Conservation (phyloP, 2,329 filamentous ascomycete genomes). For the Colletotrichum shisoi region DNA sequence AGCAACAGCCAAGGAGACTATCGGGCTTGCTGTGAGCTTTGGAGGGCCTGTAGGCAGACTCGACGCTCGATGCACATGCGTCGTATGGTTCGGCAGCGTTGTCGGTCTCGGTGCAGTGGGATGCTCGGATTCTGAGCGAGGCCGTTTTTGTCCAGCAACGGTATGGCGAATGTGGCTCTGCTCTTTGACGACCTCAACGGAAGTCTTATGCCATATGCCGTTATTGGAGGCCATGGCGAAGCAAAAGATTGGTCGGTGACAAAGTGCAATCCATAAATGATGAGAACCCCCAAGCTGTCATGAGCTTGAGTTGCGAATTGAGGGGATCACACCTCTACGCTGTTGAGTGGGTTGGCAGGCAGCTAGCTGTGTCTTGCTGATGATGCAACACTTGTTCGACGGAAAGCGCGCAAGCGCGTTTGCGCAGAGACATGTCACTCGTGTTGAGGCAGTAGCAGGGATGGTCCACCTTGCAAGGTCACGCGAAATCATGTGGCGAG, state of each 20-base stretch:
- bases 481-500: constrained; percentile 37
- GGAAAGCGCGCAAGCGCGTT: constrained; percentile 33
- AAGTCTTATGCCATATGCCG: constrained; percentile 59
- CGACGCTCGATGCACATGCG: constrained; percentile 49
- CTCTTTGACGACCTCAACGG: constrained; percentile 57
- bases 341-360: constrained; percentile 14
- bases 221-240: constrained; percentile 52
- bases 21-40: constrained; percentile 55
- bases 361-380: constrained; percentile 6
- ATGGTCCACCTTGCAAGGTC: constrained; percentile 25
- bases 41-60: constrained; percentile 47
- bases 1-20: constrained; percentile 50
- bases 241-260: not conserved
- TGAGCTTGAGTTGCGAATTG: not conserved
- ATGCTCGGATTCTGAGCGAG: constrained; percentile 26
- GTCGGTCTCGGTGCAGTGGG: constrained; percentile 19
- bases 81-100: constrained; percentile 15
- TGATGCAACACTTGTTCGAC: constrained; percentile 27
- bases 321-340: not conserved
- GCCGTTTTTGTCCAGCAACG: constrained; percentile 60
- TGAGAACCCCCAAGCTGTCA: not conserved
- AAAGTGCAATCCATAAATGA: constrained; percentile 22
- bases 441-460: constrained; percentile 33
- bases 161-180: constrained; percentile 51
- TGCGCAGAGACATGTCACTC: not conserved